Base-by-base conservation (phyloP, 495 filamentous ascomycete species). In the Tetracladium setigerum region DNA sequence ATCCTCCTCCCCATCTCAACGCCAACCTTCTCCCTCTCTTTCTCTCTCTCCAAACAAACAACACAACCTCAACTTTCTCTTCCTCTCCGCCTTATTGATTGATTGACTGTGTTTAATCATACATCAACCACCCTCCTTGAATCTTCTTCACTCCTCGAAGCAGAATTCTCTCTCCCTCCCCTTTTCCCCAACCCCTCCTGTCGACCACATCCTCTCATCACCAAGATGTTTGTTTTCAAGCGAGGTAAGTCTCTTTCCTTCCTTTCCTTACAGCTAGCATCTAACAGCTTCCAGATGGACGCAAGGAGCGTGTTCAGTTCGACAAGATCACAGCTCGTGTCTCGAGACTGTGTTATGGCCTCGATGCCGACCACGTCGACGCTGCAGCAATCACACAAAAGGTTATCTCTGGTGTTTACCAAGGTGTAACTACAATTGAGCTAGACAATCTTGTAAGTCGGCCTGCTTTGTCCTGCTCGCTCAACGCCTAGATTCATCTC, bases 291-390 rank as follows among this genome's bases (percentile, higher is more conserved):
- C 5, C 41, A 97, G 91, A 98, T 76, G 92, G 92, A 69, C 91
- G 92, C 74, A 95, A 97, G 75, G 92, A 98, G 79, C 92, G 92
- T 66, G 92, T 98, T 47, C 92, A 98, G 66, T 98, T 98, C 74
- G 92, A 98, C 74, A 98, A 98, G 72, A 98, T 98, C 77, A 97
- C 92, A 50, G 92, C 92, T 53, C 89, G 92, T 67, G 92, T 98
- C 36, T 98, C 92, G 22, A 78, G 92, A 44, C 79, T 98, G 44
- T 98, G 92, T 76, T 98, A 98, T 66, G 90, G 92, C 47, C 81
- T 98, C 46, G 94, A 98, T 64, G 76, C 83, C 36, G 92, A 96
- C 49, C 92, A 98, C 73, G 87, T 98, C 56, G 92, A 98, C 69
- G 89, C 92, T 40, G 92, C 92, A 43, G 89, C 92, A 54, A 98